A percentile compares a stretch with the other conserved stretches of the same genome.
Evolutionary conservation across 768 basidiomycete species (phyloP).

Genomic region (Termitomyces sp.): DNA sequence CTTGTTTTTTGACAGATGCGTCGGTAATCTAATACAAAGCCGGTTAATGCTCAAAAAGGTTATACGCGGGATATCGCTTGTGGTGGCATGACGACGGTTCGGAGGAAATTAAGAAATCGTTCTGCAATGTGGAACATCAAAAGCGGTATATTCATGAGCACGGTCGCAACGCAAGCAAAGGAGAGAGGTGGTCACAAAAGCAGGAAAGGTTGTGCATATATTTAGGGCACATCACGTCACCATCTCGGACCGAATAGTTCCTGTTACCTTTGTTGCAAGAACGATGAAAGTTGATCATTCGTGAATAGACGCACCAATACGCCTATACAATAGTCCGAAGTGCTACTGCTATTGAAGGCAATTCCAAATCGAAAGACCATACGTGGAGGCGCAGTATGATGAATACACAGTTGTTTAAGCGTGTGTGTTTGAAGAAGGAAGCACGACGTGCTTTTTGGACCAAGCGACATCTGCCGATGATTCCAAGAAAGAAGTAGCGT

Average conservation of each 20-base stretch:
- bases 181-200: background rate
- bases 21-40: background rate
- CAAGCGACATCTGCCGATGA: background rate
- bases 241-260: background rate
- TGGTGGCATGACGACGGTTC: no score
- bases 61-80: no score
- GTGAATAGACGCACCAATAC: background rate
- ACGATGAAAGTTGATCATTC: background rate
- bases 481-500: background rate
- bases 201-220: background rate
- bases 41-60: background rate
- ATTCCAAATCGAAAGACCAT: background rate
- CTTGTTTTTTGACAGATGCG: background rate
- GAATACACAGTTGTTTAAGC: background rate
- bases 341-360: background rate
- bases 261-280: background rate
- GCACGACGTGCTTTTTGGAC: background rate
- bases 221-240: background rate
- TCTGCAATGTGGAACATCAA: background rate
- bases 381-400: background rate
- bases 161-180: background rate
- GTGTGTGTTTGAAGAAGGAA: background rate
- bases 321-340: background rate
- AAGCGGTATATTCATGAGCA: background rate
- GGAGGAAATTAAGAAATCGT: no score